Evolutionary conservation across 768 basidiomycete genomes (phyloP).

Genomic region (Boletus rubroflammeus): DNA sequence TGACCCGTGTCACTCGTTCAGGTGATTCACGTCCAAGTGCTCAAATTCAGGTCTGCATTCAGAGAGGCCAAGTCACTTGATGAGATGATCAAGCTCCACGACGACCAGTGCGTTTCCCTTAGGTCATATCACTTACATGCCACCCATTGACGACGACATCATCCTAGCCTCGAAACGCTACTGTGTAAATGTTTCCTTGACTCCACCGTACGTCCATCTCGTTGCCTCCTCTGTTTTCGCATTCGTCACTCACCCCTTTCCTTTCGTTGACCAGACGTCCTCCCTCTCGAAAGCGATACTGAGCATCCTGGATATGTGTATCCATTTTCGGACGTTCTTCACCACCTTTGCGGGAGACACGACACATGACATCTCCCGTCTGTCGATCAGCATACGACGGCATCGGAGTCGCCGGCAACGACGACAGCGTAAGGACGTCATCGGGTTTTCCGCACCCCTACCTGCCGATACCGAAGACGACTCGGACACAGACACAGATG

Average conservation of each 20-base stretch:
- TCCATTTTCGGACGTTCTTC: constrained; percentile 67
- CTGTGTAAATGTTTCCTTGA: constrained; percentile 62
- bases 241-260: background rate
- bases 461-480: constrained; percentile 34
- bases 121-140: background rate
- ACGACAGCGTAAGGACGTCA: constrained; percentile 52
- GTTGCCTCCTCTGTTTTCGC: background rate
- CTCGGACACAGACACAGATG: constrained; percentile 33
- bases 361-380: constrained; percentile 52
- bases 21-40: constrained; percentile 67
- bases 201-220: constrained; percentile 43
- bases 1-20: constrained; percentile 24
- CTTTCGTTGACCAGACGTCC: constrained; percentile 45
- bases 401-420: constrained; percentile 63
- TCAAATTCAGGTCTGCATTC: constrained; percentile 56
- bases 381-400: constrained; percentile 48
- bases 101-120: constrained; percentile 54
- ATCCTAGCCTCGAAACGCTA: constrained; percentile 54
- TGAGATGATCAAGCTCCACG: constrained; percentile 68
- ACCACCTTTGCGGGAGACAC: constrained; percentile 56
- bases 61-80: constrained; percentile 60
- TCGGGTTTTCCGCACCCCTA: constrained; percentile 52
- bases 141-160: background rate
- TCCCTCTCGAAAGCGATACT: constrained; percentile 63
- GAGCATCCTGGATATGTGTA: constrained; percentile 68